Base-by-base conservation (phyloP, 768 basidiomycete species). In the Leccinellum rugosiceps region DNA sequence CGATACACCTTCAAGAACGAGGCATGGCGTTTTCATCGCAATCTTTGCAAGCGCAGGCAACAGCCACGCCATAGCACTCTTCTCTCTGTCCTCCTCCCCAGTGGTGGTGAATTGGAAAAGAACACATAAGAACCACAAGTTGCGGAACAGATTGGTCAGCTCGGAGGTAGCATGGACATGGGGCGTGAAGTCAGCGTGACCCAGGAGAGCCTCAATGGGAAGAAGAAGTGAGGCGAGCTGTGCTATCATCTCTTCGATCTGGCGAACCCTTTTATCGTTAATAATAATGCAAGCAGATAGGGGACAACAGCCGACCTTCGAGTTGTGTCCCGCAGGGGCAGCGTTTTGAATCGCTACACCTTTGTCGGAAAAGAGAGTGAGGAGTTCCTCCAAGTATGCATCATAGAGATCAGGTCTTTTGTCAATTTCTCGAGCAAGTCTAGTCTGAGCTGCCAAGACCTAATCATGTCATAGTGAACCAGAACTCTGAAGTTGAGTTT, bases 61-160 rank as follows among this genome's bases (percentile, higher is more conserved):
- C 50, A 92, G 81, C 88, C 92, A 92, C 45, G 86, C 83, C 82
- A 88, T 87, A 2, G 87, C 86, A 23, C 79, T 78, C 30, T 78
- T 81, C 46, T 85, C 84, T 47, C 72, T 70, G n/a, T 71, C 66
- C 32, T 77, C 72, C 30, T 74, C 73, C 2, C 68, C 63, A 6
- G 74, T 74, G 34, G 49, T 35, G 3, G 92, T 87, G 63, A 98
- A 90, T 21, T 87, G 83, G 65, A 96, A 94, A 15, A 96, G 81
- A 25, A 90, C 83, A 68, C 92, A 94, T 19, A 98, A 74, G 73
- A 95, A 94, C 96, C 96, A 99, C 74, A 94, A 80, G 66, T 92
- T 94, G 45, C 94, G 84, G 81, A 97, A 98, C 21, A 93, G 76
- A 5, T 84, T 77, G 11, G 88, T 84, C 13, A 92, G 68, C 23